Base-by-base conservation (phyloP, 2,329 filamentous ascomycete species). In the Thielaviopsis populi region DNA sequence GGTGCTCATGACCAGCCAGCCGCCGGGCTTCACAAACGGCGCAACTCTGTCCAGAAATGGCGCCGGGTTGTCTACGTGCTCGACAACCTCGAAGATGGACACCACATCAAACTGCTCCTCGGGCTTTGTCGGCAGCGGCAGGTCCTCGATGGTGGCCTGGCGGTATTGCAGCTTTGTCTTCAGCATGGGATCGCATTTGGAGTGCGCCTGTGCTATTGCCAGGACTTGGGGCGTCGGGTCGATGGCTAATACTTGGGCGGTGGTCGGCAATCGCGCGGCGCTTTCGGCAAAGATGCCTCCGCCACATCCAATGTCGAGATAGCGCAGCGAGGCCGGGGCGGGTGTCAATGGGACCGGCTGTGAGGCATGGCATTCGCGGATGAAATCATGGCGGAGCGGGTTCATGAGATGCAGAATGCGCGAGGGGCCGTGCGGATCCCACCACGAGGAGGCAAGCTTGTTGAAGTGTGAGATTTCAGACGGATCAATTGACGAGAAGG, bases 361-460 rank as follows among this genome's bases (percentile, higher is more conserved):
- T 68, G 70, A 69, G 59, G 79, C 74, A 58, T 86, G 82, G 72
- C 92, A 96, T 67, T 78, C 76, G 24, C 80, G 80, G 73, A 96
- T 94, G 75, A 97, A 97, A 75, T 91, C 85, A 76, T 97, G 91
- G 41, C 94, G 91, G 56, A 96, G 83, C 1, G 94, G 94, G 76
- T 99, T 97, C 92, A 99, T 97, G 69, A 96, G 86, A 75, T 99
- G 94, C 1, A 99, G 84, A 65, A 96, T 84, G 46, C 92, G 85
- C 3, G 91, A 96, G 6, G 92, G 87, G 61, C 94, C 94, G 72
- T 96, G 85, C 1, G 92, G 89, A 75, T 97, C 91, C 94, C 94
- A 99, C 94, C 94, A 99, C 70, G 87, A 87, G 68, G 88, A 89
- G 68, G 94, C 94, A 70, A 99, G 89, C 67, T 85, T 84, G 71